A percentile compares a stretch with the other conserved stretches of the same genome.
Evolutionary conservation across 495 filamentous ascomycete genomes (phyloP).

Genomic region (Lasiosphaeriaceae sp.): DNA sequence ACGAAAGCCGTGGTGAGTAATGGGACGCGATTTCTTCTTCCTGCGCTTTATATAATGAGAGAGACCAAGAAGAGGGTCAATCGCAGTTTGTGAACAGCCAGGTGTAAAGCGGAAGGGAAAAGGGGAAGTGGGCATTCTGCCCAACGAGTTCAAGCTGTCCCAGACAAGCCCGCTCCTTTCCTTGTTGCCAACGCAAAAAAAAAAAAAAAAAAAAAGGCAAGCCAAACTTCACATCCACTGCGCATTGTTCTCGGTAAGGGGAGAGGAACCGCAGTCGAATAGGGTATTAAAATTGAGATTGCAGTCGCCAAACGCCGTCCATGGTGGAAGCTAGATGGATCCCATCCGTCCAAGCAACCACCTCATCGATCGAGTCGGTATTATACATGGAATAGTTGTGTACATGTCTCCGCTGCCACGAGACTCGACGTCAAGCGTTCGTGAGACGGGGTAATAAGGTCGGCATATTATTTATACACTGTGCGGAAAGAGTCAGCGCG

Average conservation of each 20-base stretch:
- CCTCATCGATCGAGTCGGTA: constrained; percentile 12
- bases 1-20: constrained; percentile 13
- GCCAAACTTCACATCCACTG: not conserved
- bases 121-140: too few relatives aligned
- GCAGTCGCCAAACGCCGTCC: constrained; percentile 21
- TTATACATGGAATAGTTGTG: constrained; percentile 14
- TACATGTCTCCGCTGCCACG: not conserved
- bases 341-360: constrained; percentile 1
- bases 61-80: constrained; percentile 2
- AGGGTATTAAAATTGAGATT: constrained; percentile 12
- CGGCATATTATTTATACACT: not conserved
- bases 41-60: constrained; percentile 1
- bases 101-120: not conserved
- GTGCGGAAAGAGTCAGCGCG: not conserved
- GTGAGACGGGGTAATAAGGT: not conserved
- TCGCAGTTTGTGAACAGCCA: constrained; percentile 1
- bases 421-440: not conserved
- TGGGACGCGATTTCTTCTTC: constrained; percentile 6
- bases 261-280: not conserved
- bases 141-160: too few relatives aligned
- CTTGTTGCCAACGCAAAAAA: too few relatives aligned
- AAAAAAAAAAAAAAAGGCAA: too few relatives aligned
- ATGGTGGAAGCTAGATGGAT: not conserved
- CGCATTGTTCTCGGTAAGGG: not conserved
- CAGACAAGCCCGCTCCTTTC: too few relatives aligned